Conservation (phyloP, 2,329 filamentous ascomycete genomes). For the Domatiomyces globalis region DNA sequence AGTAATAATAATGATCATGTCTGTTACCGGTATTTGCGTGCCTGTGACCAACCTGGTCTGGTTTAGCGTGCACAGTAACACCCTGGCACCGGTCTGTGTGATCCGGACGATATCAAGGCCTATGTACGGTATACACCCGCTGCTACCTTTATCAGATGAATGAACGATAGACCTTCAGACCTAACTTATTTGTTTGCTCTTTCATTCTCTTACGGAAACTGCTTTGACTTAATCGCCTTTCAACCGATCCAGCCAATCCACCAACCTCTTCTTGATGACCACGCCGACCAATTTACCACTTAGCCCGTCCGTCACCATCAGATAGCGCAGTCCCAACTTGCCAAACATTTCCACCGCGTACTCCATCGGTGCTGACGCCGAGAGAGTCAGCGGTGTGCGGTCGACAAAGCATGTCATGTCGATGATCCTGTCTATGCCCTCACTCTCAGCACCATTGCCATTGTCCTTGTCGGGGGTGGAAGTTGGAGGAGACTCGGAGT, state of each 20-base stretch:
- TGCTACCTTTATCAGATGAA: too few relatives aligned
- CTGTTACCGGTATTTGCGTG: too few relatives aligned
- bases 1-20: too few relatives aligned
- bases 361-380: conserved; percentile 41
- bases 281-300: conserved; percentile 38
- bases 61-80: too few relatives aligned
- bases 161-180: too few relatives aligned
- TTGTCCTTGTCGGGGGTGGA: not conserved
- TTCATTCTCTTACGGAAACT: too few relatives aligned
- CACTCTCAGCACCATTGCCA: conserved; percentile 45
- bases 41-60: too few relatives aligned
- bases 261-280: conserved; percentile 44
- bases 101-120: too few relatives aligned
- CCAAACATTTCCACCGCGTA: conserved; percentile 47
- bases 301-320: conserved; percentile 41
- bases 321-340: conserved; percentile 38
- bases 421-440: conserved; percentile 44
- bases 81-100: too few relatives aligned
- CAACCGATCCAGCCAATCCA: conserved; percentile 37
- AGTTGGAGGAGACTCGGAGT: too few relatives aligned
- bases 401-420: conserved; percentile 40
- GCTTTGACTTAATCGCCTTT: conserved; percentile 7
- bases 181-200: too few relatives aligned
- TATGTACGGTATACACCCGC: too few relatives aligned
- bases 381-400: conserved; percentile 38